Evolutionary conservation across 305 asterid genomes (phyloP).

Genomic region (Solanum aculeatissimum): DNA sequence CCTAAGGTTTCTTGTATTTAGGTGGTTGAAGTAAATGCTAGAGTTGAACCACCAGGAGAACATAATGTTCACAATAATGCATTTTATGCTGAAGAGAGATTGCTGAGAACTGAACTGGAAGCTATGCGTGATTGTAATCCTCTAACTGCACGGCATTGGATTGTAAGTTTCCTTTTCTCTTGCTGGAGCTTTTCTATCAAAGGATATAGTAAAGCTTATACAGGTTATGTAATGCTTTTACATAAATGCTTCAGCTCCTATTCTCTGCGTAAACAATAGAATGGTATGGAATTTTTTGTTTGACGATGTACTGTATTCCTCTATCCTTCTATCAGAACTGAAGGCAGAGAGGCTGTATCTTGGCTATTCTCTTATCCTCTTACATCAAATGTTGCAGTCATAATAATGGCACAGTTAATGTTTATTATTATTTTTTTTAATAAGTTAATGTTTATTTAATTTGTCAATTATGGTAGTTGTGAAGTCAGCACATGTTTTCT

Average conservation of each 20-base stretch:
- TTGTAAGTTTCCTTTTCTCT: conserved; percentile 10
- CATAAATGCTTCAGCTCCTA: not conserved
- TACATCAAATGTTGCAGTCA: not conserved
- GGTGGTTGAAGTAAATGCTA: conserved; percentile 28
- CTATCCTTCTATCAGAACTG: not conserved
- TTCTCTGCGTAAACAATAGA: not conserved
- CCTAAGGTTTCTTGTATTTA: not conserved
- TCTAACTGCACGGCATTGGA: conserved; percentile 30
- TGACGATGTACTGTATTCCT: not conserved
- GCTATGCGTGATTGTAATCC: conserved; percentile 33
- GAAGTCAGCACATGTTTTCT: not conserved
- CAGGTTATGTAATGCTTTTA: not conserved
- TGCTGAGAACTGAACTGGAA: conserved; percentile 27
- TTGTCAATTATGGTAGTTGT: not conserved
- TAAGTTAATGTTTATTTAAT: not conserved
- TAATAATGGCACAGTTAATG: not conserved
- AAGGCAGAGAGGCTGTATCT: not conserved
- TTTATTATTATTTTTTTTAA: no score
- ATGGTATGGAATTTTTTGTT: not conserved
- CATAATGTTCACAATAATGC: conserved; percentile 25
- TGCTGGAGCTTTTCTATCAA: not conserved
- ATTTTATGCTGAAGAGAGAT: conserved; percentile 28
- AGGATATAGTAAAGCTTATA: not conserved
- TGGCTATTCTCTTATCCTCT: not conserved
- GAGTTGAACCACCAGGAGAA: conserved; percentile 25